Evolutionary conservation across 352 stramenopile species (phyloP).

Genomic region (Phytophthora brassicae): DNA sequence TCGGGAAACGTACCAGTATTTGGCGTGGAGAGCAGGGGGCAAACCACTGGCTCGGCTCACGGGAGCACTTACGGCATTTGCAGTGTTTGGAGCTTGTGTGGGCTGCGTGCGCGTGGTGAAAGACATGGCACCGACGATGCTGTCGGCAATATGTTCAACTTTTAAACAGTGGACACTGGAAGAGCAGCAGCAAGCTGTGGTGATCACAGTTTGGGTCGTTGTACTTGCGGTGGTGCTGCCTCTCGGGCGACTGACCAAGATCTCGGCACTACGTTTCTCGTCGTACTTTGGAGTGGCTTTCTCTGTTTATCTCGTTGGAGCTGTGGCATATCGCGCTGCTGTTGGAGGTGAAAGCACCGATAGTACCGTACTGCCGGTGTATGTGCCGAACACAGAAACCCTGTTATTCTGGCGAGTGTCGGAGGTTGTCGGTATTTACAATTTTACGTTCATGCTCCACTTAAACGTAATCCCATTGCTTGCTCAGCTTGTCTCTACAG

Average conservation of each 20-base stretch:
- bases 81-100: constrained; percentile 77
- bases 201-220: constrained; percentile 51
- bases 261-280: constrained; percentile 72
- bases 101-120: constrained; percentile 70
- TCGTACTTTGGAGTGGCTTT: constrained; percentile 75
- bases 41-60: constrained; percentile 51
- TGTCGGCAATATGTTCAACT: constrained; percentile 26
- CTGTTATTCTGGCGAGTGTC: constrained; percentile 51
- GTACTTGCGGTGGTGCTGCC: constrained; percentile 65
- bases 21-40: constrained; percentile 59
- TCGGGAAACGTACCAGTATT: constrained; percentile 63
- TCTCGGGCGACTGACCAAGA: constrained; percentile 67
- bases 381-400: constrained; percentile 1
- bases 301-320: constrained; percentile 68
- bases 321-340: constrained; percentile 56
- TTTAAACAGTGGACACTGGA: constrained; percentile 28
- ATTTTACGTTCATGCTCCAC: constrained; percentile 85
- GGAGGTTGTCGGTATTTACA: constrained; percentile 77
- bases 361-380: neutral
- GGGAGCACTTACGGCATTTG: constrained; percentile 64
- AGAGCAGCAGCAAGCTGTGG: constrained; percentile 42
- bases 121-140: constrained; percentile 69
- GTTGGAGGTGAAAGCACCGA: constrained; percentile 6
- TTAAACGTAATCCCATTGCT: constrained; percentile 79
- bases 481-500: constrained; percentile 47